Conservation (phyloP, 179 eudicot species). For the Nepenthes alata region DNA sequence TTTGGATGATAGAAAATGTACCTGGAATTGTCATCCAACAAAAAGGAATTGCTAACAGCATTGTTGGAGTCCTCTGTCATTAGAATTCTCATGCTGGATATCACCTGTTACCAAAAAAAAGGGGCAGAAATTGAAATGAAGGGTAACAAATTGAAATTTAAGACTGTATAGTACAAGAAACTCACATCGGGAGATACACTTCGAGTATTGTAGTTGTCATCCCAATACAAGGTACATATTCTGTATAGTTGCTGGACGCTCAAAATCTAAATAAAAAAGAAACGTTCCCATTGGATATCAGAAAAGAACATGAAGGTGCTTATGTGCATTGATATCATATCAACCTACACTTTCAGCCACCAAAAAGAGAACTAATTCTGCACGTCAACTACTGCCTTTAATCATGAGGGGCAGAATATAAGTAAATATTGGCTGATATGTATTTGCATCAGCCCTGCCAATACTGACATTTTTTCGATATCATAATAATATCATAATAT, state of each 20-base stretch:
- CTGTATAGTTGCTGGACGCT: constrained; percentile 90
- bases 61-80: constrained; percentile 79
- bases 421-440: no score
- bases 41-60: constrained; percentile 59
- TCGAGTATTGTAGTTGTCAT: constrained; percentile 82
- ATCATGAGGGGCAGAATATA: no score
- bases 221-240: constrained; percentile 82
- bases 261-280: constrained; percentile 36
- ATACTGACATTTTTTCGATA: no score
- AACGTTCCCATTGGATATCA: not conserved
- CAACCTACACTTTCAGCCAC: no score
- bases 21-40: constrained; percentile 90
- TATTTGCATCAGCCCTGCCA: no score
- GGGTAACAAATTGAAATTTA: no score
- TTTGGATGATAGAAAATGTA: constrained; percentile 4
- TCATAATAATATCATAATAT: no score
- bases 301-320: not conserved
- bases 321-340: no score
- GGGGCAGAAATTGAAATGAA: no score
- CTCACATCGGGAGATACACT: constrained; percentile 88
- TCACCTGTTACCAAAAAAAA: constrained; percentile 37
- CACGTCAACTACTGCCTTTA: no score
- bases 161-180: not conserved
- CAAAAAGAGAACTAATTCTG: no score
- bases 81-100: constrained; percentile 68